These are phyloP conservation scores for Umbelopsis vinacea DNA, from an alignment of 192 early-diverging fungal species.

Conservation along the genomic window DNA sequence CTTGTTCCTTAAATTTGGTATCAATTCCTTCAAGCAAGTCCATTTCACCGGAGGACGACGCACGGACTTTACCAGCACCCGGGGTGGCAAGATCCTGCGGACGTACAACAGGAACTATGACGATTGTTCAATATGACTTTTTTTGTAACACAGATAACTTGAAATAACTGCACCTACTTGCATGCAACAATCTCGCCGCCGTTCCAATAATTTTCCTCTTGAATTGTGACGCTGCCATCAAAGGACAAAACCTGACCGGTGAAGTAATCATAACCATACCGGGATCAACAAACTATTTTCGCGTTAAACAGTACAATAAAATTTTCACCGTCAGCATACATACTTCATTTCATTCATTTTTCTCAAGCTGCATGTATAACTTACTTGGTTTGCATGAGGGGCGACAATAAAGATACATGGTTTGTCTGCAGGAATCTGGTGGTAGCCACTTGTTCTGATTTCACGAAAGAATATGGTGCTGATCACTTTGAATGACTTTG, in stretches of 20 bases:
- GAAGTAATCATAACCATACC: constrained; percentile 82
- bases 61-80: constrained; percentile 65
- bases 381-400: constrained; percentile 76
- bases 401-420: constrained; percentile 92
- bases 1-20: constrained; percentile 71
- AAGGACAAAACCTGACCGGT: constrained; percentile 70
- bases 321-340: not conserved
- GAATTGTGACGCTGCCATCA: constrained; percentile 85
- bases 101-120: constrained; percentile 85
- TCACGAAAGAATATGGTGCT: constrained; percentile 87
- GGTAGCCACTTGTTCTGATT: constrained; percentile 76
- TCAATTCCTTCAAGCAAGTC: constrained; percentile 62
- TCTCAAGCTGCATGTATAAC: not conserved
- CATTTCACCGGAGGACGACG: constrained; percentile 53
- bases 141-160: not conserved
- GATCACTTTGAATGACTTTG: constrained; percentile 61
- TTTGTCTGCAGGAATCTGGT: constrained; percentile 80
- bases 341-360: not conserved
- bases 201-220: constrained; percentile 81
- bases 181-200: constrained; percentile 72
- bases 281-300: constrained; percentile 85
- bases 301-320: constrained; percentile 40
- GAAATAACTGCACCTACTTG: constrained; percentile 63
- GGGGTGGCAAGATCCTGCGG: constrained; percentile 83
- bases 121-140: not conserved